Evolutionary conservation across 2,329 filamentous ascomycete genomes (phyloP).

Genomic region (Neofusicoccum ribis): DNA sequence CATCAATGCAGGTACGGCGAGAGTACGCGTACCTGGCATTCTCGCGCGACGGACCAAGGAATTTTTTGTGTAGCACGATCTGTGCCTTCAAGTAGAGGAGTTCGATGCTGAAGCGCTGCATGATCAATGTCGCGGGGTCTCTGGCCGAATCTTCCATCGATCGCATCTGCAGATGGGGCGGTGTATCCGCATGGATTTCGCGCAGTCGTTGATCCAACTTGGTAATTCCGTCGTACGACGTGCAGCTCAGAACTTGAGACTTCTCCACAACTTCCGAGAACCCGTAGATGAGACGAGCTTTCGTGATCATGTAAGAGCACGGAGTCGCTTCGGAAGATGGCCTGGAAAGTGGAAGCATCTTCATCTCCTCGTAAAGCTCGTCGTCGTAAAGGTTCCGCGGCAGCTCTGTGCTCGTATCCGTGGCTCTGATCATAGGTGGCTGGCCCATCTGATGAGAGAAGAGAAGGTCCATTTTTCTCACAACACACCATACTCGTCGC

Average conservation of each 20-base stretch:
- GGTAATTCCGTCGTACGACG: conserved; percentile 62
- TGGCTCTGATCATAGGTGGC: conserved; percentile 67
- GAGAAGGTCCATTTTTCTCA: conserved; percentile 72
- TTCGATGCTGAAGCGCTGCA: conserved; percentile 81
- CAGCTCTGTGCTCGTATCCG: conserved; percentile 73
- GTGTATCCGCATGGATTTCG: conserved; percentile 64
- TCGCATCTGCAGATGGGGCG: conserved; percentile 76
- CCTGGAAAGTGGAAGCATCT: conserved; percentile 65
- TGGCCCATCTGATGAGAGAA: conserved; percentile 72
- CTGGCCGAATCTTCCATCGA: conserved; percentile 71
- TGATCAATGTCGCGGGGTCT: conserved; percentile 68
- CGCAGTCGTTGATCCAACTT: conserved; percentile 60
- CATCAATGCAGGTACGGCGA: conserved; percentile 79
- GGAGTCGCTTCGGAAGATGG: conserved; percentile 71
- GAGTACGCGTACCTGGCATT: conserved; percentile 84
- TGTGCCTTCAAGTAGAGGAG: conserved; percentile 86
- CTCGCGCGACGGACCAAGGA: conserved; percentile 73
- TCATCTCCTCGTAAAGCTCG: conserved; percentile 70
- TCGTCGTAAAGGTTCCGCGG: conserved; percentile 81
- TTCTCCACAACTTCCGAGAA: conserved; percentile 71
- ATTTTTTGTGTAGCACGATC: conserved; percentile 86
- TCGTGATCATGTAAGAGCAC: conserved; percentile 76
- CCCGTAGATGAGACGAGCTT: conserved; percentile 66
- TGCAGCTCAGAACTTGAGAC: conserved; percentile 63
- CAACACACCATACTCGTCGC: conserved; percentile 64